Evolutionary conservation across 2,329 filamentous ascomycete genomes (phyloP).

Genomic region (Ophiocordyceps camponoti-leonardi): DNA sequence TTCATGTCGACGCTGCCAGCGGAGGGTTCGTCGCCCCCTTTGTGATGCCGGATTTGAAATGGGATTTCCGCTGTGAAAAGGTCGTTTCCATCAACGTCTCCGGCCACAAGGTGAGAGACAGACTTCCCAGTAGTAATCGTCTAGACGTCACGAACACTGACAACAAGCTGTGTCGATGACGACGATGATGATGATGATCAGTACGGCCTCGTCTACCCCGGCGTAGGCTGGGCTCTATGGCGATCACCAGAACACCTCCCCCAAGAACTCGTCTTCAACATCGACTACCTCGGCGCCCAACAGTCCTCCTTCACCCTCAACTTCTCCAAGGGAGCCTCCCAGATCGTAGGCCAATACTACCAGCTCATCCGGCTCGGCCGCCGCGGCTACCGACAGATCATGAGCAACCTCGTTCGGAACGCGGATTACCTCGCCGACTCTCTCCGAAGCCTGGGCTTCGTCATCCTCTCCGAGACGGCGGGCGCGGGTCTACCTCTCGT

Average conservation of each 20-base stretch:
- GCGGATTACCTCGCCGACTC: conserved; percentile 70
- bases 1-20: conserved; percentile 85
- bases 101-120: conserved; percentile 59
- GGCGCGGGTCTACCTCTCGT: conserved; percentile 77
- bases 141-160: no score
- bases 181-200: no score
- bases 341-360: conserved; percentile 95
- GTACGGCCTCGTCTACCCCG: conserved; percentile 62
- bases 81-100: conserved; percentile 91
- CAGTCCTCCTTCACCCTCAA: conserved; percentile 94
- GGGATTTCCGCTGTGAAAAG: conserved; percentile 82
- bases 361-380: conserved; percentile 90
- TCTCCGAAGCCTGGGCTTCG: conserved; percentile 60
- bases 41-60: conserved; percentile 63
- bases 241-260: conserved; percentile 68
- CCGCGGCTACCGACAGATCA: conserved; percentile 80
- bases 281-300: conserved; percentile 94
- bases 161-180: no score
- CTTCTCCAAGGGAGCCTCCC: conserved; percentile 88
- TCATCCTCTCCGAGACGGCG: conserved; percentile 69
- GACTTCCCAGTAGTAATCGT: no score
- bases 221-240: conserved; percentile 91
- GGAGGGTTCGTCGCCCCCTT: conserved; percentile 92
- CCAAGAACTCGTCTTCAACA: conserved; percentile 92
- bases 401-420: conserved; percentile 81